Conservation (phyloP, 2,329 filamentous ascomycete genomes). For the Curvularia eragrostidis region DNA sequence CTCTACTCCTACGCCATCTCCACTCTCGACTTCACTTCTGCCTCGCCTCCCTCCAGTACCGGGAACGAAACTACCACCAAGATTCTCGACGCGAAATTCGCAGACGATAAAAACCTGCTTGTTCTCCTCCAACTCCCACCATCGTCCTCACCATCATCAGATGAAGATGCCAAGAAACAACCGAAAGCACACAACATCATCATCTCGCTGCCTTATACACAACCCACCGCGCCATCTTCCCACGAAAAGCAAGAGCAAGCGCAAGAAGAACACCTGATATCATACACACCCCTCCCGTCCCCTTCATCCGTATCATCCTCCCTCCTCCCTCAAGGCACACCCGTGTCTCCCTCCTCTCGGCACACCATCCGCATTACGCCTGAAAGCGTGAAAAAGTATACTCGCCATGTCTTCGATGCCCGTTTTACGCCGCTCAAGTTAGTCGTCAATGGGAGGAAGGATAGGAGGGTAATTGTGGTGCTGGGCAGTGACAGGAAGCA, state of each 20-base stretch:
- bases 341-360: background rate
- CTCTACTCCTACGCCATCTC: constrained; percentile 57
- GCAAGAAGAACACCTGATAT: background rate
- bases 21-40: constrained; percentile 54
- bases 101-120: constrained; percentile 67
- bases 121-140: constrained; percentile 58
- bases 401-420: constrained; percentile 58
- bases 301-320: constrained; percentile 10
- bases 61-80: constrained; percentile 18
- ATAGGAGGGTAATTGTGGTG: constrained; percentile 61
- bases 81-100: constrained; percentile 71
- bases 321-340: constrained; percentile 8
- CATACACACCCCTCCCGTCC: constrained; percentile 18
- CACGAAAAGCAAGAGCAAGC: constrained; percentile 8
- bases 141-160: background rate
- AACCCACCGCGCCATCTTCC: background rate
- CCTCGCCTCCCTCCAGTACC: constrained; percentile 23
- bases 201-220: constrained; percentile 41
- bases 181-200: constrained; percentile 13
- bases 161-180: background rate
- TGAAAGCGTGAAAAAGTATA: constrained; percentile 25
- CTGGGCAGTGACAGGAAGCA: constrained; percentile 61
- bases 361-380: constrained; percentile 11
- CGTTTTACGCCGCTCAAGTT: constrained; percentile 59
- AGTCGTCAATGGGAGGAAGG: constrained; percentile 63